These are phyloP conservation scores for Linnemannia schmuckeri DNA, from an alignment of 192 early-diverging fungal genomes.

Conservation along the genomic window DNA sequence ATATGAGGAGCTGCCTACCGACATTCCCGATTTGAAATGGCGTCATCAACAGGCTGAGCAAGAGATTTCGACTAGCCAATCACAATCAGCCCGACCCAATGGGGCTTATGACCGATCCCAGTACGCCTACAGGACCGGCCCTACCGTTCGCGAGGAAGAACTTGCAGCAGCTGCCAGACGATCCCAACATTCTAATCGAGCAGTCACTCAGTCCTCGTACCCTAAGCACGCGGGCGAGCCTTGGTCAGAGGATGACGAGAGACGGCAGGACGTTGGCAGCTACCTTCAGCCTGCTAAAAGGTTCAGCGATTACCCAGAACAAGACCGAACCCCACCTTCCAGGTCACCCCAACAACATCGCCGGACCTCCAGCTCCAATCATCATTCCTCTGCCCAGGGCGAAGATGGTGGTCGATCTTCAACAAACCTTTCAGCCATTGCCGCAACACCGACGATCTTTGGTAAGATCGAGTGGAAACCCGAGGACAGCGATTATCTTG, in stretches of 20 bases:
- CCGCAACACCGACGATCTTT: conserved; percentile 46
- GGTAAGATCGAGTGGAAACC: conserved; percentile 57
- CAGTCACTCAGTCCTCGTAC: not conserved
- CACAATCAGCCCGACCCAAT: not conserved
- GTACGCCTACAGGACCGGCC: not conserved
- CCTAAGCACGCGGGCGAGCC: conserved; percentile 10
- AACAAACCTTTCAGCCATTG: conserved; percentile 26
- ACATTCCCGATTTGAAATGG: not conserved
- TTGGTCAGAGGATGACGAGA: conserved; percentile 42
- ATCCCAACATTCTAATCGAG: conserved; percentile 11
- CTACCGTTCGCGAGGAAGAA: not conserved
- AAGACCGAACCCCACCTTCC: not conserved
- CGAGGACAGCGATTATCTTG: conserved; percentile 51
- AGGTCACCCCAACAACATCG: conserved; percentile 22
- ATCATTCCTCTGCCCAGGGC: not conserved
- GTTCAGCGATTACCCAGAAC: conserved; percentile 2
- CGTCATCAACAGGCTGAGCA: not conserved
- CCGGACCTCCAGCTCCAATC: conserved; percentile 23
- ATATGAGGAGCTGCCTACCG: conserved; percentile 17
- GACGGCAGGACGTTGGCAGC: not conserved
- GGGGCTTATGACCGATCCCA: not conserved
- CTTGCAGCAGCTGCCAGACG: conserved; percentile 4
- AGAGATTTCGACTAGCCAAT: conserved; percentile 3
- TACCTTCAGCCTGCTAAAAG: not conserved
- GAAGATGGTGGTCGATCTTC: conserved; percentile 13